Evolutionary conservation across 2,329 filamentous ascomycete species (phyloP).

Genomic region (Alternaria panax): DNA sequence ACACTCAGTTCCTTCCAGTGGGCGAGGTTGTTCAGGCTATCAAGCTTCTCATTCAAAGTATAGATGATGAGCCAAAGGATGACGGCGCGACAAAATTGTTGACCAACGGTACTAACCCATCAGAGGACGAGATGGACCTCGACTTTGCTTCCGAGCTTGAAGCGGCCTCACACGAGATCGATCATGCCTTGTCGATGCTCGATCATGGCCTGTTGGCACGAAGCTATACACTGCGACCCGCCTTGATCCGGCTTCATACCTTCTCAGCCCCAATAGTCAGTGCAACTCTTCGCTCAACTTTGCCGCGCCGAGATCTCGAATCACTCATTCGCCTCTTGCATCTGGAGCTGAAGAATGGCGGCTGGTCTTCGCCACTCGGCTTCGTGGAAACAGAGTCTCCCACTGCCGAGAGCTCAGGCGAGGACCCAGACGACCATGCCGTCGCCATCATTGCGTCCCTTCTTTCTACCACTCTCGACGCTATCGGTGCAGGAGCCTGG

Average conservation of each 20-base stretch:
- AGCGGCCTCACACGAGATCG: conserved; percentile 63
- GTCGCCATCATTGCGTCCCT: conserved; percentile 76
- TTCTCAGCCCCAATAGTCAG: conserved; percentile 69
- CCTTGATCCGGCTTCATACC: conserved; percentile 72
- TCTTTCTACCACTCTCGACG: conserved; percentile 76
- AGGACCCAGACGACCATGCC: conserved; percentile 69
- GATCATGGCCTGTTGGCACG: conserved; percentile 69
- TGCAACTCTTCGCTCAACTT: conserved; percentile 67
- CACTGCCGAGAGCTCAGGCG: conserved; percentile 46
- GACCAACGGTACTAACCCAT: conserved; percentile 37
- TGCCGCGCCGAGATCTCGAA: conserved; percentile 72
- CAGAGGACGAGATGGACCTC: conserved; percentile 42
- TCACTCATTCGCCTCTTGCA: conserved; percentile 76
- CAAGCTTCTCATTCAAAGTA: conserved; percentile 71
- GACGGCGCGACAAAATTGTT: conserved; percentile 50
- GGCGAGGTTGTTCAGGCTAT: conserved; percentile 72
- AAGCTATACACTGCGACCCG: conserved; percentile 69
- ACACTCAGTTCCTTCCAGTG: conserved; percentile 69
- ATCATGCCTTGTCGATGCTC: conserved; percentile 72
- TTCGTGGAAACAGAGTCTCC: conserved; percentile 59
- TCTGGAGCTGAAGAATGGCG: conserved; percentile 74
- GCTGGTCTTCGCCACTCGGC: conserved; percentile 77
- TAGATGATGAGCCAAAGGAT: conserved; percentile 58
- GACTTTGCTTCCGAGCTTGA: conserved; percentile 51
- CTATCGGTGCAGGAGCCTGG: conserved; percentile 78